Conservation (phyloP, 192 early-diverging fungal species). For the Fimicolochytrium jonesii region DNA sequence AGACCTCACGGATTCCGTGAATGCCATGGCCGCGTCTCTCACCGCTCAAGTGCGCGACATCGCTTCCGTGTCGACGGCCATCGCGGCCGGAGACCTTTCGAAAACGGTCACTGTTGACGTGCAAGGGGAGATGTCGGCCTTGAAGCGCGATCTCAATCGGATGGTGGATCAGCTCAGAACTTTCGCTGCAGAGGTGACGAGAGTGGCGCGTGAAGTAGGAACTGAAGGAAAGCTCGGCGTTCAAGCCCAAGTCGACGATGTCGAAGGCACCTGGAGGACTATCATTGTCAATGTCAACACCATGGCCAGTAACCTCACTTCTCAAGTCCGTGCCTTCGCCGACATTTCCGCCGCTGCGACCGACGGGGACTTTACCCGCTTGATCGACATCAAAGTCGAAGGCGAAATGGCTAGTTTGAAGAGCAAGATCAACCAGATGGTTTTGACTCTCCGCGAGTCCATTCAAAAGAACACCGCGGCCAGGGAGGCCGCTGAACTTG, state of each 20-base stretch:
- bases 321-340: constrained; percentile 79
- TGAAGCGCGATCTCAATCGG: constrained; percentile 68
- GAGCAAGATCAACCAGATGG: constrained; percentile 75
- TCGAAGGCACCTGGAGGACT: constrained; percentile 48
- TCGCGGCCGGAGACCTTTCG: constrained; percentile 55
- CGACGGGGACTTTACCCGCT: constrained; percentile 64
- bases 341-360: constrained; percentile 70
- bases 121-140: constrained; percentile 62
- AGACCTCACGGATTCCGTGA: constrained; percentile 57
- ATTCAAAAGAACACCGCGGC: constrained; percentile 75
- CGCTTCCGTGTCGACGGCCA: constrained; percentile 54
- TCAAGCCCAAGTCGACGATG: constrained; percentile 49
- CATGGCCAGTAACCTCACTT: constrained; percentile 56
- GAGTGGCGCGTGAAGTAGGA: constrained; percentile 51
- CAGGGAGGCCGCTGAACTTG: constrained; percentile 74
- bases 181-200: constrained; percentile 65
- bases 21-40: constrained; percentile 55
- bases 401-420: constrained; percentile 68
- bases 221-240: constrained; percentile 65
- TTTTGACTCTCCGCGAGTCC: constrained; percentile 67
- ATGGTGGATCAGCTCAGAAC: constrained; percentile 71
- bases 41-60: constrained; percentile 61
- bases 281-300: constrained; percentile 57
- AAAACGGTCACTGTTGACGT: constrained; percentile 58
- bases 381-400: constrained; percentile 73